Evolutionary conservation across 1,139 yeast species (phyloP).

Genomic region (Debaryomycetaceae sp.): DNA sequence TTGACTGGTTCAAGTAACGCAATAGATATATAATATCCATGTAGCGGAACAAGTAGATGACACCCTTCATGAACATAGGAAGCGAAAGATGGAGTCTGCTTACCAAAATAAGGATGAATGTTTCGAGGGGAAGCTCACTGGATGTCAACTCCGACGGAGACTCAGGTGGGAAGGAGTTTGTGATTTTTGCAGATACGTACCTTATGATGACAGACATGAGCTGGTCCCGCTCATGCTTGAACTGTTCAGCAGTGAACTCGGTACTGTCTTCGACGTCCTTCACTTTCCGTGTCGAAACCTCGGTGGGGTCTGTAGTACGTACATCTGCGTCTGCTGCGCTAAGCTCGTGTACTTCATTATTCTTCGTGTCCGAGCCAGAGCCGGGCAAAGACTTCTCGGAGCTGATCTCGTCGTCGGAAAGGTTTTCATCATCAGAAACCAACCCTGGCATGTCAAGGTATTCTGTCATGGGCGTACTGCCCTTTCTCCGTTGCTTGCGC

Average conservation of each 20-base stretch:
- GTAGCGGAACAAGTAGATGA: conserved; percentile 44
- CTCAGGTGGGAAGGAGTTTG: conserved; percentile 45
- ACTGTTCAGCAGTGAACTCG: conserved; percentile 7
- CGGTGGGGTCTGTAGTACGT: conserved; percentile 5
- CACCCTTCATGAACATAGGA: conserved; percentile 39
- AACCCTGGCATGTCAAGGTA: conserved; percentile 23
- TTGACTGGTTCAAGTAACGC: conserved; percentile 46
- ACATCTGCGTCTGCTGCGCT: conserved; percentile 7
- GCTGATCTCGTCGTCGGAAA: conserved; percentile 23
- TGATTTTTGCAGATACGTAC: conserved; percentile 43
- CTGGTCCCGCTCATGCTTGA: conserved; percentile 22
- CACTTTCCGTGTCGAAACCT: conserved; percentile 1
- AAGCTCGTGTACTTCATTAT: conserved; percentile 3
- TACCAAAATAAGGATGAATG: conserved; percentile 36
- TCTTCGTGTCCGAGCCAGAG: background rate
- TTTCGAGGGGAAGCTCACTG: conserved; percentile 40
- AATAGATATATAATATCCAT: conserved; percentile 48
- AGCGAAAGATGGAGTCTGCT: conserved; percentile 37
- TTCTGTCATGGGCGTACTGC: conserved; percentile 5
- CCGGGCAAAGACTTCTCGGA: conserved; percentile 6
- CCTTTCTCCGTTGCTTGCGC: conserved; percentile 1
- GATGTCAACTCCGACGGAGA: conserved; percentile 13
- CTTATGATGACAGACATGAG: conserved; percentile 45
- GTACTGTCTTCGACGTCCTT: background rate
- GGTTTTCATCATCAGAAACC: conserved; percentile 28